Percentiles rank a stretch among this genome's conserved stretches.
Conservation (phyloP, 1,284 basidiomycete species). For the Ustilago shanxiensis region DNA sequence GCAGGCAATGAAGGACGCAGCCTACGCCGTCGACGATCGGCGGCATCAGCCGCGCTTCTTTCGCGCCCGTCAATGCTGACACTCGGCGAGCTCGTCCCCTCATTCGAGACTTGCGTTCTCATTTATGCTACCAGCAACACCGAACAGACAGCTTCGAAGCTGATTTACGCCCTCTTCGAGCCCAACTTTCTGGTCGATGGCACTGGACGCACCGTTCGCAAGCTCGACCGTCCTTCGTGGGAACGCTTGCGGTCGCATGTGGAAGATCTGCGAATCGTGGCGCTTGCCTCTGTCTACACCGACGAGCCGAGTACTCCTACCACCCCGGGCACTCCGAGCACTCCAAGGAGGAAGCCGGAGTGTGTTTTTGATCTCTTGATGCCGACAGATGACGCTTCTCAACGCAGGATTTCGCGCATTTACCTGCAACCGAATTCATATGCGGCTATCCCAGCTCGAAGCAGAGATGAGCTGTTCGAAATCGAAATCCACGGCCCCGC, state of each 20-base stretch:
- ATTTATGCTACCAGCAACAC: conserved; percentile 20
- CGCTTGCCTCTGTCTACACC: conserved; percentile 16
- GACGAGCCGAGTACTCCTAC: neutral
- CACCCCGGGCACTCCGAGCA: neutral
- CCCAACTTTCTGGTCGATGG: conserved; percentile 52
- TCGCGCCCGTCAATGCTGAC: conserved; percentile 45
- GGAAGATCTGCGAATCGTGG: conserved; percentile 52
- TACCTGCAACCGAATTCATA: conserved; percentile 37
- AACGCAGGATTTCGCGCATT: conserved; percentile 10
- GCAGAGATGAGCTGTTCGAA: conserved; percentile 36
- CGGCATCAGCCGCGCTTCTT: conserved; percentile 47
- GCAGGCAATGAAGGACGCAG: conserved; percentile 1
- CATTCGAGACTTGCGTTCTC: conserved; percentile 50
- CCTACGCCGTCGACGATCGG: conserved; percentile 45
- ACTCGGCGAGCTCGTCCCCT: conserved; percentile 30
- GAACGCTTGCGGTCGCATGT: conserved; percentile 46
- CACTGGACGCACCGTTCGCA: conserved; percentile 1
- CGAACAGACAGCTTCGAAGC: neutral
- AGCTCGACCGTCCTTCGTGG: conserved; percentile 47
- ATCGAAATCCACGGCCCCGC: conserved; percentile 26
- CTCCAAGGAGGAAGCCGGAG: conserved; percentile 18
- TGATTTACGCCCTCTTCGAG: conserved; percentile 51
- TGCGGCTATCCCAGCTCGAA: conserved; percentile 21
- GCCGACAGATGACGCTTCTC: conserved; percentile 7
- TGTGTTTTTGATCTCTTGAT: conserved; percentile 39